Percentiles rank a stretch among this genome's conserved stretches.
Conservation (phyloP, 441 rosid species). For the Brassica hybrid region DNA sequence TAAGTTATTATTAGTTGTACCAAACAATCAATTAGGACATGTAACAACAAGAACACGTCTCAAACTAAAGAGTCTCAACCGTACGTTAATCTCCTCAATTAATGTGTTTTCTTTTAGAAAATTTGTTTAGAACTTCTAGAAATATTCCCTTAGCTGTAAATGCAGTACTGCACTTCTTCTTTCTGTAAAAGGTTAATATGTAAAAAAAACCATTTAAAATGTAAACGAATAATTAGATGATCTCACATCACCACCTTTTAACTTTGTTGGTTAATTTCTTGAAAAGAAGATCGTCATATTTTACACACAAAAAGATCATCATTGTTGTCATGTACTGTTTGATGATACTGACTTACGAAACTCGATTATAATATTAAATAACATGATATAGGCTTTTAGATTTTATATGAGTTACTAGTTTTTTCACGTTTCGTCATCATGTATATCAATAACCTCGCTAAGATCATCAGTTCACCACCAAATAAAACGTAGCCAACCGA, state of each 20-base stretch:
- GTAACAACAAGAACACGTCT: not conserved
- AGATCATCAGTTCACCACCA: conserved; percentile 3
- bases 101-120: not conserved
- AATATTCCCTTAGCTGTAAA: conserved; percentile 16
- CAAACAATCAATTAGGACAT: not conserved
- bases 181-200: not conserved
- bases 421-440: not conserved
- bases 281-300: not conserved
- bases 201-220: not conserved
- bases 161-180: conserved; percentile 1
- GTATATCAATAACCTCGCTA: conserved; percentile 7
- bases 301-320: not conserved
- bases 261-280: conserved; percentile 11
- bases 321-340: not conserved
- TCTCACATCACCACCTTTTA: conserved; percentile 17
- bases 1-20: conserved; percentile 12
- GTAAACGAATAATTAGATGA: not conserved
- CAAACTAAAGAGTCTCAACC: not conserved
- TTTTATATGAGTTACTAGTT: not conserved
- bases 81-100: not conserved
- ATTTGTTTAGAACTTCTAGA: not conserved
- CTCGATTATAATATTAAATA: not conserved
- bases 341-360: not conserved
- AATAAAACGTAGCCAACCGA: conserved; percentile 8
- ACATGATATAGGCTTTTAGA: not conserved